Evolutionary conservation across 345 rosid genomes (phyloP), one percentile per base, ranked within the genome.

Genomic region (Eutrema japonicum): DNA sequence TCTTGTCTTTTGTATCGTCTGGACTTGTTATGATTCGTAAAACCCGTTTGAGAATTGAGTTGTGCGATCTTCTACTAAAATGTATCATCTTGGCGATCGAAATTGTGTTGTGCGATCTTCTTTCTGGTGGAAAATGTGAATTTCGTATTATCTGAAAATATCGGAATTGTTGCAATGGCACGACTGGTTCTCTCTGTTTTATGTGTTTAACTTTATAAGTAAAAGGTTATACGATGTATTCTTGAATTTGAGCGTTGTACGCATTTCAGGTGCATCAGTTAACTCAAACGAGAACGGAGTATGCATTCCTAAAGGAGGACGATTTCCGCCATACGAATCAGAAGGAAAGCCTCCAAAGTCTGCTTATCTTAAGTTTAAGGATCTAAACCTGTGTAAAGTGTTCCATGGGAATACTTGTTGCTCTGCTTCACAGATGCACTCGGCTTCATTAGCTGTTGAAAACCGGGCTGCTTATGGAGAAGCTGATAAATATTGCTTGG

Each of bases 381-480:
- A 87, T 68, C 74, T 83, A 82, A 85, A 89, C 57, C 83, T 87
- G 62, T 93, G 96, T 66, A 82, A 91, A 75, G 80, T 82, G 58
- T 88, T 91, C 77, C 85, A 90, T 62, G 82, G 70, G 74, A 85
- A 62, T 76, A 88, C 96, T 49, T 83, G 92, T 78, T 91, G 91
- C 62, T 85, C 87, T 51, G 83, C 78, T 52, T 82, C 96, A 53
- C 89, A 84, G 86, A 84, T 93, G n/a, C 81, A 78, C 65, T 83
- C 96, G 37, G 91, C 89, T 78, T 82, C 83, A 70, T 51, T 83
- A 68, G 77, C 91, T 40, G 50, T 82, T 14, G 69, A 93, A 77
- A 85, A 74, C 78, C 84, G 88, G 68, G 82, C 90, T 60, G 78
- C 84, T 41, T 77, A 82, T 14, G 98, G 92, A 48, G 96, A 89